These are phyloP conservation scores for Solanum chilense DNA, from an alignment of 257 asterid species.

Conservation along the genomic window DNA sequence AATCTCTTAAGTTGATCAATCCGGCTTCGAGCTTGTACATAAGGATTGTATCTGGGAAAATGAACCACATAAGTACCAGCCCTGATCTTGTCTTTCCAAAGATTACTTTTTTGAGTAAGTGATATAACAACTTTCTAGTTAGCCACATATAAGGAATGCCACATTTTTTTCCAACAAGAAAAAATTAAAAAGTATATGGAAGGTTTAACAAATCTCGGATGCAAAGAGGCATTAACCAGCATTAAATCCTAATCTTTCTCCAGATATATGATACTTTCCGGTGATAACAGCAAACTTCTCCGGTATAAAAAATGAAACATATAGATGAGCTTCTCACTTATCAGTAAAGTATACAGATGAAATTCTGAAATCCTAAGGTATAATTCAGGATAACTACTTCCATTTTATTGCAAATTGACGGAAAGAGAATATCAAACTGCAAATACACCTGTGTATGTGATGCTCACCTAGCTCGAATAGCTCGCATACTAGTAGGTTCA, in stretches of 20 bases:
- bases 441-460: background rate
- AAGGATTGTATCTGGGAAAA: slow-evolving; percentile 68
- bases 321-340: background rate
- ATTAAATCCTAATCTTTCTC: background rate
- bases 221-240: background rate
- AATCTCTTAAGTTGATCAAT: slow-evolving; percentile 94
- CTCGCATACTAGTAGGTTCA: slow-evolving; percentile 99
- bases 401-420: background rate
- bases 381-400: background rate
- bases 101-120: background rate
- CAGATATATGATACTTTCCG: background rate
- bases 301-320: background rate
- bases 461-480: slow-evolving; percentile 87
- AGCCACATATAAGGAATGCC: background rate
- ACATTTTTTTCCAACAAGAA: background rate
- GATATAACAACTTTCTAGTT: background rate
- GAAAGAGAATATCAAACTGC: background rate
- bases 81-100: background rate
- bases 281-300: background rate
- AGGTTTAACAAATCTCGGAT: background rate
- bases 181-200: background rate
- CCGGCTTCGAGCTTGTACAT: slow-evolving; percentile 96
- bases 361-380: background rate
- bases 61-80: background rate
- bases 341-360: background rate